phyloP scores from a whole-genome alignment of 2,329 filamentous ascomycete species.

The Microdochium trichocladiopsis region DNA sequence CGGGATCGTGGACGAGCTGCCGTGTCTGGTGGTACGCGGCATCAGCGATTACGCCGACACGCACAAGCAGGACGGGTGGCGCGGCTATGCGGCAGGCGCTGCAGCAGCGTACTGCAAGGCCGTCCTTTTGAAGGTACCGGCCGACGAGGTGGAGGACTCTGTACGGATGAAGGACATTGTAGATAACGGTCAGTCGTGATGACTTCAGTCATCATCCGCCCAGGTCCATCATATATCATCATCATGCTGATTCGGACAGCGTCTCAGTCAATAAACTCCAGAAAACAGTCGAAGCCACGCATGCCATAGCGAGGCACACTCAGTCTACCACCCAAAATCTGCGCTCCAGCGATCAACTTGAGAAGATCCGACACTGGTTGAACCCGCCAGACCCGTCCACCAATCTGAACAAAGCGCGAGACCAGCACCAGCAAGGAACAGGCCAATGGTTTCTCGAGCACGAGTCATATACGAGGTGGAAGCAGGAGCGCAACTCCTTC shows the following conservation, averaged over 20 bases:
- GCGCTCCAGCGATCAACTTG: neutral
- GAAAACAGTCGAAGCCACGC: neutral
- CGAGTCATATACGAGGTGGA: neutral
- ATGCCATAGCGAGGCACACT: neutral
- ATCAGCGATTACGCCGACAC: conserved; percentile 32
- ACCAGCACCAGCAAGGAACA: neutral
- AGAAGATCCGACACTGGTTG: neutral
- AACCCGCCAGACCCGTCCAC: neutral
- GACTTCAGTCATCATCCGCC: no score
- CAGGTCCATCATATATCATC: neutral
- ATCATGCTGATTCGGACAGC: neutral
- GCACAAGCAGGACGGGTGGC: conserved; percentile 29
- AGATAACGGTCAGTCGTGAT: neutral
- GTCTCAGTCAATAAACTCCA: neutral
- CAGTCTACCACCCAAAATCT: no score
- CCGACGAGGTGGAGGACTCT: neutral
- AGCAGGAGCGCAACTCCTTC: neutral
- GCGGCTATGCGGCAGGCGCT: conserved; percentile 22
- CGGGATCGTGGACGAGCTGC: conserved; percentile 16
- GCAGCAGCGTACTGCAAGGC: conserved; percentile 16
- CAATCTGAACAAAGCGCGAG: neutral
- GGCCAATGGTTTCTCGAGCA: neutral
- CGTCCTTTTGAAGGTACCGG: neutral
- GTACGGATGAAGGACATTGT: neutral
- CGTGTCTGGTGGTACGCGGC: conserved; percentile 28